Evolutionary conservation across 78 protist species (phyloP), one percentile per base, ranked within the genome.

Genomic region (Mastigamoeba balamuthi): DNA sequence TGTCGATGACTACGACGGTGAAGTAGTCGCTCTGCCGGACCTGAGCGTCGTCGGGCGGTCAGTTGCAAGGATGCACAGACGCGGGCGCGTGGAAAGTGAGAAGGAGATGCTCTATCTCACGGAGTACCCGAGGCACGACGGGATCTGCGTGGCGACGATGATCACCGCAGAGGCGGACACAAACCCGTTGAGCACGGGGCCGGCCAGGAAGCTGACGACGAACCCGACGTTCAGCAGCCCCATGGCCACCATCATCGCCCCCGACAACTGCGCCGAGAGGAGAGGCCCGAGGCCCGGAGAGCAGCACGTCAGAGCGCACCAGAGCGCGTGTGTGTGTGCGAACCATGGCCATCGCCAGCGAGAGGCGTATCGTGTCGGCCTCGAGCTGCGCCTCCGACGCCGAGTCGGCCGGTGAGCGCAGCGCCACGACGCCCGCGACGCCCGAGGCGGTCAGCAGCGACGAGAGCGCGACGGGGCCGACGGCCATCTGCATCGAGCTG

Each of bases 181-280:
- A 39, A 89, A 92, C 8, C 92, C 95, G 28, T 79, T 48, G 27
- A 82, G 42, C 3, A 92, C 89, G n/a, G 93, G 92, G 30, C 74
- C 85, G 5, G 91, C 43, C 35, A 89, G 35, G 70, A 89, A 83
- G 38, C 73, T 74, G 72, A 82, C 88, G 30, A 92, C 66, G 10
- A 84, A 74, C 28, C 95, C 95, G 23, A 88, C 73, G 17, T 77
- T 23, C 7, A 85, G 41, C 17, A 88, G 29, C 3, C 93, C 95
- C 40, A 86, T 29, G 9, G 65, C 43, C 17, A 88, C 29, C 44
- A 77, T 78, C 33, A 82, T 25, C 29, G 78, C 17, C 29, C 95
- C 95, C 33, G 75, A 74, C 10, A 89, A 64, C 43, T 84, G 53
- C 2, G 90, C 76, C 48, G 88, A 64, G 52, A 80, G 10, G 74